Evolutionary conservation across 1,284 basidiomycete genomes (phyloP).

Genomic region (Cryptococcus floricola): DNA sequence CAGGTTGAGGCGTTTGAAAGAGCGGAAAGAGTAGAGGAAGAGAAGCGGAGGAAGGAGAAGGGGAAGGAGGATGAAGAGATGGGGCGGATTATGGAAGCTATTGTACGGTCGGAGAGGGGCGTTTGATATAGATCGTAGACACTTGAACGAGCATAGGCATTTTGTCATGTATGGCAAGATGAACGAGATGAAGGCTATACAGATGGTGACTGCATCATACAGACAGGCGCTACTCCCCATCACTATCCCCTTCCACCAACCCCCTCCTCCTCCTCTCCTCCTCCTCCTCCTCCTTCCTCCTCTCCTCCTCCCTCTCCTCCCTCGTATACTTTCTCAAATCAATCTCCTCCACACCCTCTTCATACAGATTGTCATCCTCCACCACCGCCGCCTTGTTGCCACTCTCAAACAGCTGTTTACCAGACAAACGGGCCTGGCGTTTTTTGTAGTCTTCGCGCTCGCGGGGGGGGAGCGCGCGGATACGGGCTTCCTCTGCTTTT

Average conservation of each 20-base stretch:
- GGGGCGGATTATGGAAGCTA: slow-evolving; percentile 31
- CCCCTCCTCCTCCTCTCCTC: slow-evolving; percentile 23
- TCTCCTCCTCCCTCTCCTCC: slow-evolving; percentile 57
- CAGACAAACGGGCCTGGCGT: slow-evolving; percentile 63
- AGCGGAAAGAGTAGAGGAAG: slow-evolving; percentile 18
- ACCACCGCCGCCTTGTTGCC: slow-evolving; percentile 62
- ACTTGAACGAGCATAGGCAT: too few relatives aligned
- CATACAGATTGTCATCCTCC: slow-evolving; percentile 65
- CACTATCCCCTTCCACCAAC: slow-evolving; percentile 27
- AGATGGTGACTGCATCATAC: too few relatives aligned
- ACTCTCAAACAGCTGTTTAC: slow-evolving; percentile 82
- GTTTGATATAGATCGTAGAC: not conserved
- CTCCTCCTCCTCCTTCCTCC: slow-evolving; percentile 58
- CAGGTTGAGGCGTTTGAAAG: slow-evolving; percentile 18
- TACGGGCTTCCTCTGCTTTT: slow-evolving; percentile 74
- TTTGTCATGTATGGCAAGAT: too few relatives aligned
- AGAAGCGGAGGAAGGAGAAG: slow-evolving; percentile 26
- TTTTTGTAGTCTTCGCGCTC: slow-evolving; percentile 85
- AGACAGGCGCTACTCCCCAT: slow-evolving; percentile 21
- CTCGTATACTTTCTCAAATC: slow-evolving; percentile 84
- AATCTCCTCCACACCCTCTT: slow-evolving; percentile 79
- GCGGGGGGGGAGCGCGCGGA: slow-evolving; percentile 70
- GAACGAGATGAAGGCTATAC: too few relatives aligned
- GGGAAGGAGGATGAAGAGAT: slow-evolving; percentile 21
- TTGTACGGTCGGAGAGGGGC: slow-evolving; percentile 27